Percentiles rank a stretch among this genome's conserved stretches.
These are phyloP conservation scores for Suhomyces bokatorum DNA, from an alignment of 1,139 yeast species.

Conservation along the genomic window DNA sequence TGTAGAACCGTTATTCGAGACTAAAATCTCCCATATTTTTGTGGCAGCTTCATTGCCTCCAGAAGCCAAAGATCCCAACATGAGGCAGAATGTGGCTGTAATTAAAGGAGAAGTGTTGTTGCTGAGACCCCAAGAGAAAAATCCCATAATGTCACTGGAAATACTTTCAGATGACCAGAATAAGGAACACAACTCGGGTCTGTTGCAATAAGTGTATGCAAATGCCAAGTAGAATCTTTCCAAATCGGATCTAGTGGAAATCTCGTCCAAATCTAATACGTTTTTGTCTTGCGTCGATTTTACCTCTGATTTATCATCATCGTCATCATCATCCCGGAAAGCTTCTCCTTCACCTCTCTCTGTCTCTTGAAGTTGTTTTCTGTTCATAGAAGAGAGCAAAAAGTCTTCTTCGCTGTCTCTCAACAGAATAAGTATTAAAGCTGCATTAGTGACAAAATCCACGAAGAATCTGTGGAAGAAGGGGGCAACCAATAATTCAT, in stretches of 20 bases:
- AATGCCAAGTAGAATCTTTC: conserved; percentile 84
- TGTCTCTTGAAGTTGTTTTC: conserved; percentile 27
- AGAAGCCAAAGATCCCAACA: conserved; percentile 72
- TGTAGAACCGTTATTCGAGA: conserved; percentile 25
- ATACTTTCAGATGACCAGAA: conserved; percentile 72
- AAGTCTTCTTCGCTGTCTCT: conserved; percentile 88
- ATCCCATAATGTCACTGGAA: conserved; percentile 55
- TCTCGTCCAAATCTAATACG: conserved; percentile 48
- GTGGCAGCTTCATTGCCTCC: conserved; percentile 55
- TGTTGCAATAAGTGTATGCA: conserved; percentile 63
- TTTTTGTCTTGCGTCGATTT: conserved; percentile 11
- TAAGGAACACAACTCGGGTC: conserved; percentile 57
- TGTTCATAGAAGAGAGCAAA: conserved; percentile 50
- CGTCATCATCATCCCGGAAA: conserved; percentile 10
- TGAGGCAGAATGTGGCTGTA: conserved; percentile 76
- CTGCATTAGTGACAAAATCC: conserved; percentile 67
- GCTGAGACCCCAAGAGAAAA: conserved; percentile 83
- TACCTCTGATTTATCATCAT: conserved; percentile 1
- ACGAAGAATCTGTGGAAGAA: conserved; percentile 57
- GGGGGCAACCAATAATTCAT: conserved; percentile 37
- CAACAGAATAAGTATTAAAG: conserved; percentile 76
- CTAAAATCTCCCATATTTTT: conserved; percentile 44
- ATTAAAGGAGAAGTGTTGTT: conserved; percentile 79
- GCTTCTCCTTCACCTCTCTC: conserved; percentile 9
- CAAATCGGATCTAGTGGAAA: conserved; percentile 74